These are phyloP conservation scores for Aureobasidium sp. DNA, from an alignment of 2,329 filamentous ascomycete species.

Conservation along the genomic window DNA sequence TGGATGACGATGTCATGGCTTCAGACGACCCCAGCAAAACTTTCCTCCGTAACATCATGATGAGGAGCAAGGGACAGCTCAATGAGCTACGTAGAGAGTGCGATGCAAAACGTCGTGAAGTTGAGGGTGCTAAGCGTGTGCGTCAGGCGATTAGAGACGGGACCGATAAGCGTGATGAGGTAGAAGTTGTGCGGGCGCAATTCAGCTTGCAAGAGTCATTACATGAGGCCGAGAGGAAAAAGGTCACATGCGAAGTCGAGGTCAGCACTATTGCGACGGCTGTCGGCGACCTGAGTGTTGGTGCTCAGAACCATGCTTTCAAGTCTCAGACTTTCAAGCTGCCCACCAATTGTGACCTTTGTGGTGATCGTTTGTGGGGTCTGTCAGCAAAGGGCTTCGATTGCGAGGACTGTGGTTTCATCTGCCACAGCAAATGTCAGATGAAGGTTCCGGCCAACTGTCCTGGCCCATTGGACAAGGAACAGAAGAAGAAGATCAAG, in stretches of 20 bases:
- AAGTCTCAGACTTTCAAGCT: conserved; percentile 99
- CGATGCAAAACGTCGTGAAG: conserved; percentile 78
- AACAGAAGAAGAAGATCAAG: conserved; percentile 92
- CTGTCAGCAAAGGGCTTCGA: conserved; percentile 94
- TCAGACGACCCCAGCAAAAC: conserved; percentile 81
- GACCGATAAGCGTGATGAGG: conserved; percentile 81
- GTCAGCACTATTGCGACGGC: conserved; percentile 84
- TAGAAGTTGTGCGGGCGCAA: conserved; percentile 73
- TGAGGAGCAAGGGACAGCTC: conserved; percentile 80
- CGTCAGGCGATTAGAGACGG: conserved; percentile 75
- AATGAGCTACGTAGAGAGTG: conserved; percentile 74
- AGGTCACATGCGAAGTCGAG: conserved; percentile 85
- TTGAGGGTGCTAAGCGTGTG: conserved; percentile 66
- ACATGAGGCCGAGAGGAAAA: conserved; percentile 75
- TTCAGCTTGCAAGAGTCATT: conserved; percentile 79
- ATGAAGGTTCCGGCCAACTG: conserved; percentile 98
- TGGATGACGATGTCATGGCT: conserved; percentile 83
- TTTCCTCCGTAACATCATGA: conserved; percentile 83
- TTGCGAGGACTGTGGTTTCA: conserved; percentile 93
- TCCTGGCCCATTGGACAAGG: conserved; percentile 86
- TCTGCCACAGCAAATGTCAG: conserved; percentile 96
- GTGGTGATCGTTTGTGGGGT: conserved; percentile 94
- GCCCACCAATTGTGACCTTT: conserved; percentile 95
- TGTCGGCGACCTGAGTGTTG: conserved; percentile 86
- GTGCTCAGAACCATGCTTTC: conserved; percentile 94